Evolutionary conservation across 108 stramenopile species (phyloP).

Genomic region (Thalassiosira profunda): DNA sequence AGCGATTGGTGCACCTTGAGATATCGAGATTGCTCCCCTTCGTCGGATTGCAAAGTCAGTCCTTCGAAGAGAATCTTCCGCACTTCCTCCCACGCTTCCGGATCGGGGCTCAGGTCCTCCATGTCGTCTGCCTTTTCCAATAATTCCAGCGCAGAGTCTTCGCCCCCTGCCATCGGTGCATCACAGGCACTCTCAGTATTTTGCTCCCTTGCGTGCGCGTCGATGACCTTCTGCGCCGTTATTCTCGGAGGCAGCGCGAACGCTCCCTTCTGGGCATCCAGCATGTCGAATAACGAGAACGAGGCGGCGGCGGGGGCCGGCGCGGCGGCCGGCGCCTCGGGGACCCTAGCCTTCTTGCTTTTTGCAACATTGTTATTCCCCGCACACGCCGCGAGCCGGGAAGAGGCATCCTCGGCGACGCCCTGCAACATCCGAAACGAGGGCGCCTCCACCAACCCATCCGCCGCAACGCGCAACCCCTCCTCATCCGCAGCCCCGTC

Average conservation of each 20-base stretch:
- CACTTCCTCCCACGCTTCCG: constrained; percentile 26
- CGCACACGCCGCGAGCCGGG: not conserved
- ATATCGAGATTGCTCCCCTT: constrained; percentile 14
- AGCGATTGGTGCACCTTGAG: constrained; percentile 28
- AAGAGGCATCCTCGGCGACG: not conserved
- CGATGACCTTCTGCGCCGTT: constrained; percentile 25
- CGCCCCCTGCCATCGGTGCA: not conserved
- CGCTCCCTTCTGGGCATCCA: constrained; percentile 37
- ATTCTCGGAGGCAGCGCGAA: constrained; percentile 31
- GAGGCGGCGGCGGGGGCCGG: constrained; percentile 17
- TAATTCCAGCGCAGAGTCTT: constrained; percentile 22
- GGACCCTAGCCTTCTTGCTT: not conserved
- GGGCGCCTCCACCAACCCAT: constrained; percentile 3
- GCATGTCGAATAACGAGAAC: constrained; percentile 48
- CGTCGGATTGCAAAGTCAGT: not conserved
- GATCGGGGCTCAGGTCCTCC: constrained; percentile 47
- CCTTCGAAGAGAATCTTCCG: constrained; percentile 30
- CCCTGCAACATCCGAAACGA: constrained; percentile 12
- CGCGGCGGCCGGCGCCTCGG: constrained; percentile 1
- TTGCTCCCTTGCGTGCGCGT: constrained; percentile 10
- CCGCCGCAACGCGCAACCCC: not conserved
- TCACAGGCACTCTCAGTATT: not conserved
- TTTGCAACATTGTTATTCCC: not conserved
- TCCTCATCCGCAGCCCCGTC: not conserved
- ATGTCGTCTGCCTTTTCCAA: constrained; percentile 46